Conservation (phyloP, 176 grass and related monocot species). For the Microstegium vimineum region DNA sequence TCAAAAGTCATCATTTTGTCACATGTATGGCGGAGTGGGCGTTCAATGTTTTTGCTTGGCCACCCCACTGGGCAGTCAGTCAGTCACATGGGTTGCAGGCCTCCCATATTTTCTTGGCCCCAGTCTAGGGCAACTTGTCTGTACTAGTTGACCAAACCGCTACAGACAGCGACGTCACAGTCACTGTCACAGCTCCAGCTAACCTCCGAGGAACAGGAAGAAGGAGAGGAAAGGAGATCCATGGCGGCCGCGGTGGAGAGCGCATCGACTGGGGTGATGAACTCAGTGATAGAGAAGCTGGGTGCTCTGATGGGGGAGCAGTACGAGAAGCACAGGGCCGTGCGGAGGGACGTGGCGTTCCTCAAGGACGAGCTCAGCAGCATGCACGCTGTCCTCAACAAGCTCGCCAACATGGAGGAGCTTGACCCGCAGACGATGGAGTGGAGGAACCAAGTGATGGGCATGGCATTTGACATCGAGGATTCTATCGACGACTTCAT, state of each 20-base stretch:
- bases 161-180: background rate
- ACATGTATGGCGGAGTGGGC: background rate
- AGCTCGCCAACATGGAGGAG: background rate
- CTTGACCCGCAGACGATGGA: background rate
- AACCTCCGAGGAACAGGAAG: too few species aligned
- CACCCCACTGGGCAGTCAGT: too few species aligned
- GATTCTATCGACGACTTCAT: background rate
- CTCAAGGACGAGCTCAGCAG: background rate
- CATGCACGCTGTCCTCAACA: background rate
- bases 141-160: background rate
- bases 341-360: background rate
- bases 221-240: background rate
- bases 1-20: too few species aligned
- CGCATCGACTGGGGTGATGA: background rate
- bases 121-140: background rate
- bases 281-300: background rate
- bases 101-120: background rate
- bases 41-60: background rate
- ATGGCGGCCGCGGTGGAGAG: background rate
- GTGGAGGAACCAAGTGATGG: background rate
- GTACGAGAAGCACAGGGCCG: background rate
- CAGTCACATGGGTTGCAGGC: background rate
- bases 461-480: background rate
- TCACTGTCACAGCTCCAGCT: background rate
- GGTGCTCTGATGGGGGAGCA: background rate